These are phyloP conservation scores for Ogataea angusta DNA, from an alignment of 805 yeast genomes.

Conservation along the genomic window DNA sequence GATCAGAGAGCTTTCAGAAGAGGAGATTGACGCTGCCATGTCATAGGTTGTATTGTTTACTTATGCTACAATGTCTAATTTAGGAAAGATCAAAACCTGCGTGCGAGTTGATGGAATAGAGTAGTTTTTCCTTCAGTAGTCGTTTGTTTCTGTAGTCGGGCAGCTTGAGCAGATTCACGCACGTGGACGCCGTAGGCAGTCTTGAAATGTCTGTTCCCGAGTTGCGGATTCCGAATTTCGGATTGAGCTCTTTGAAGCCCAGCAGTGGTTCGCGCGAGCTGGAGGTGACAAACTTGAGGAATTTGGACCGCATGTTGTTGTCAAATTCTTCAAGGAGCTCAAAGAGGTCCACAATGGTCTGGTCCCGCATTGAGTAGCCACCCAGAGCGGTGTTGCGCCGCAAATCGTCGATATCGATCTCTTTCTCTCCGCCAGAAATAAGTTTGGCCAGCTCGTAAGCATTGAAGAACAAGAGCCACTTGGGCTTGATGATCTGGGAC, in stretches of 20 bases:
- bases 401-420: conserved; percentile 71
- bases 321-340: conserved; percentile 67
- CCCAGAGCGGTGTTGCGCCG: conserved; percentile 59
- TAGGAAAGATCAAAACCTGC: conserved; percentile 85
- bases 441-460: conserved; percentile 78
- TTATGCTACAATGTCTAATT: neutral
- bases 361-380: conserved; percentile 53
- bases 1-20: conserved; percentile 15
- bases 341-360: conserved; percentile 71
- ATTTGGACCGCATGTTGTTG: conserved; percentile 55
- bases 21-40: conserved; percentile 1
- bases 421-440: conserved; percentile 74
- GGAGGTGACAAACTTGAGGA: conserved; percentile 87
- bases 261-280: conserved; percentile 88
- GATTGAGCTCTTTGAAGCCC: conserved; percentile 74
- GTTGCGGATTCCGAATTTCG: conserved; percentile 76
- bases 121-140: conserved; percentile 55
- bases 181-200: conserved; percentile 90
- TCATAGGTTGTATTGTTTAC: neutral
- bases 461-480: conserved; percentile 84
- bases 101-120: conserved; percentile 75
- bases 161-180: conserved; percentile 80
- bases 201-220: conserved; percentile 54
- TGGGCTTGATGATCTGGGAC: conserved; percentile 59
- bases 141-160: conserved; percentile 75